Base-by-base conservation (phyloP, 805 yeast genomes). In the Maudiozyma turicensis region DNA sequence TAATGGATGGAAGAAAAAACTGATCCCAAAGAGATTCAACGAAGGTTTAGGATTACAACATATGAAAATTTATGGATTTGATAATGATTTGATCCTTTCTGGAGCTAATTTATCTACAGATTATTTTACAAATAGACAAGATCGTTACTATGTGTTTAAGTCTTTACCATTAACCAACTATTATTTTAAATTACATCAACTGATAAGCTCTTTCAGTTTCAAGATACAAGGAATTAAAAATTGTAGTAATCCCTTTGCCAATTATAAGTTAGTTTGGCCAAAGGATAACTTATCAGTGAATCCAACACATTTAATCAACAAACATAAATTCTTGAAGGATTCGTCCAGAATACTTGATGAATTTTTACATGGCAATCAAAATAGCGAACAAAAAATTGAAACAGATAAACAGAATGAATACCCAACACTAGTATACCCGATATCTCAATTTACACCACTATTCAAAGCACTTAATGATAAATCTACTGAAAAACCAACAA, bases 1-100 rank as follows among this genome's bases (percentile, higher is more conserved):
- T 55, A 70, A 75, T 39, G 95, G 95, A 0, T 60, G 86, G 51
- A 75, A 78, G 49, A 81, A 82, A 59, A 55, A 68, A 8, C 43
- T 85, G 42, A 73, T 88, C 3, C 99, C 99, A 0, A 82, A 77
- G 51, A 75, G 99, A 53, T 73, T 91, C 54, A 89, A 90, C 65
- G 99, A 93, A 68, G 90, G 95, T 3, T 73, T 77, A 57, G 99
- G 99, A 0, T 74, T 93, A 46, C 99, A 93, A 65, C 99, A 93
- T 63, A 93, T 93, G 98, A 93, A 93, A 64, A 75, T 93, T 31
- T 93, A 93, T 64, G 99, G 99, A 1, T 81, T 90, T 59, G 99
- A 93, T 64, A 80, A 88, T 58, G 96, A 90, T 61, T 80, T 93
- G 40, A 76, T 93, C 15, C 72, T 93, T 33, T 78, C 86, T 14